Conservation (phyloP, 2,329 filamentous ascomycete genomes). For the Claviceps humidiphila region DNA sequence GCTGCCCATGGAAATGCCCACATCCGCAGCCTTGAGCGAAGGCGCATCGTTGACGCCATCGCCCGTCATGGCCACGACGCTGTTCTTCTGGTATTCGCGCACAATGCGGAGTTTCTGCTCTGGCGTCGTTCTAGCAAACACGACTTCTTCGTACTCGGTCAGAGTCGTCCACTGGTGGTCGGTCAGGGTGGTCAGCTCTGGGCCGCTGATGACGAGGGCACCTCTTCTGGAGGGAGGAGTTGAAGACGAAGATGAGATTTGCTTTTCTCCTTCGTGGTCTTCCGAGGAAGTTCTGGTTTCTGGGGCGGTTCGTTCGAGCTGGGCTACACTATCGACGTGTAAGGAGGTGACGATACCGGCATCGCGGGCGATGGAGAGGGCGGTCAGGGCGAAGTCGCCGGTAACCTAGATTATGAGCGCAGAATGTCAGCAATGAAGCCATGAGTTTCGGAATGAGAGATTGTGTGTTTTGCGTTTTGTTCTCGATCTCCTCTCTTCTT, state of each 20-base stretch:
- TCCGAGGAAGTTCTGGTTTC: conserved; percentile 4
- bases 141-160: conserved; percentile 51
- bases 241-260: conserved; percentile 5
- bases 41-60: conserved; percentile 82
- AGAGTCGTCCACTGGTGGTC: conserved; percentile 57
- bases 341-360: conserved; percentile 55
- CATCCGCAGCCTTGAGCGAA: conserved; percentile 65
- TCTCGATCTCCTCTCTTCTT: no score
- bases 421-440: not conserved
- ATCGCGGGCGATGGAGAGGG: conserved; percentile 57
- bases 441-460: no score
- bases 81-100: conserved; percentile 55
- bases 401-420: conserved; percentile 37
- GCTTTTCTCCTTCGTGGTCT: conserved; percentile 13
- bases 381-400: conserved; percentile 64
- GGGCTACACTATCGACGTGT: conserved; percentile 38
- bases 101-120: conserved; percentile 73
- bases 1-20: conserved; percentile 69
- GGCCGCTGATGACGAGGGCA: conserved; percentile 50
- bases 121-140: conserved; percentile 64
- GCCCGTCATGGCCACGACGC: conserved; percentile 69
- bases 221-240: conserved; percentile 12
- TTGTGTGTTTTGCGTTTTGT: no score
- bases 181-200: conserved; percentile 52
- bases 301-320: conserved; percentile 29